phyloP scores from a whole-genome alignment of 208 protist species.

The Vickermania spadyakhi region DNA sequence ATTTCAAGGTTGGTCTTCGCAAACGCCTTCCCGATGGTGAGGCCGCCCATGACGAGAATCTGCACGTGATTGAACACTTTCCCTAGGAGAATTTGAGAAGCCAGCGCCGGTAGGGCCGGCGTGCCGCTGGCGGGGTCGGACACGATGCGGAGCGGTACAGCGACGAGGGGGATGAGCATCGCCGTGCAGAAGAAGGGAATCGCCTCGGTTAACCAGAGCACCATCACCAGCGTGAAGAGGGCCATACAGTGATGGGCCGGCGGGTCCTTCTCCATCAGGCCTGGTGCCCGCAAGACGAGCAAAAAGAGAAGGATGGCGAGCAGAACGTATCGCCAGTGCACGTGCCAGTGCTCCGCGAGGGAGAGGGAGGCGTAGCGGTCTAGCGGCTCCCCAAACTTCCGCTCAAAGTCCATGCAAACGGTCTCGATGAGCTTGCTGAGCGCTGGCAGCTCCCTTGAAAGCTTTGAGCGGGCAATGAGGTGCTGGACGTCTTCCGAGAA shows the following conservation, averaged over 20 bases:
- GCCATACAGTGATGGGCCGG: conserved; percentile 86
- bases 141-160: conserved; percentile 76
- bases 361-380: conserved; percentile 70
- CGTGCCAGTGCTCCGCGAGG: conserved; percentile 63
- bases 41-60: conserved; percentile 89
- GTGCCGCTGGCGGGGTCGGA: conserved; percentile 38
- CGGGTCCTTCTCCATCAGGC: conserved; percentile 37
- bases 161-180: conserved; percentile 87
- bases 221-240: conserved; percentile 77
- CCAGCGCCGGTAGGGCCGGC: conserved; percentile 39
- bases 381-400: conserved; percentile 76
- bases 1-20: conserved; percentile 81
- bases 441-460: conserved; percentile 62
- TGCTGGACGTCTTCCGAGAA: conserved; percentile 67
- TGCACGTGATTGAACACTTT: conserved; percentile 87
- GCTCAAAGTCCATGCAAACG: conserved; percentile 68
- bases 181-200: conserved; percentile 89
- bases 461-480: conserved; percentile 52
- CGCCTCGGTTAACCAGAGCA: conserved; percentile 89
- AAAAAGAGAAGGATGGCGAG: conserved; percentile 60
- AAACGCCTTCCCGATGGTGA: conserved; percentile 86
- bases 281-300: conserved; percentile 43
- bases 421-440: conserved; percentile 57
- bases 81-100: conserved; percentile 71
- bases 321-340: conserved; percentile 71